Evolutionary conservation across 1,139 yeast species (phyloP).

Genomic region (Pichia sp.): DNA sequence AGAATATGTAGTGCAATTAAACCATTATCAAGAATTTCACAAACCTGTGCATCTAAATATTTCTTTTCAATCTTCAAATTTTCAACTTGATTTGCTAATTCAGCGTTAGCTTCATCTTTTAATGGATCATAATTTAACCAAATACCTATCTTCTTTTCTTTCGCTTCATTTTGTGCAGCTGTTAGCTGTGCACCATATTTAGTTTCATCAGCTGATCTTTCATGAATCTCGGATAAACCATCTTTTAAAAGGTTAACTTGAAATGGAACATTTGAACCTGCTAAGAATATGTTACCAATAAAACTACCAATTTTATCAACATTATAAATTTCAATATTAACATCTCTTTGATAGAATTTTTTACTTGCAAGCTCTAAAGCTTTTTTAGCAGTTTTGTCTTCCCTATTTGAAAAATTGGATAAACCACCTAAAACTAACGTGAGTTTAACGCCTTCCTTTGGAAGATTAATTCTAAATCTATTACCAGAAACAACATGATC

Average conservation of each 20-base stretch:
- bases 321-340: conserved; percentile 60
- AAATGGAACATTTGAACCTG: conserved; percentile 49
- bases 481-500: conserved; percentile 66
- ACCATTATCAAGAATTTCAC: conserved; percentile 49
- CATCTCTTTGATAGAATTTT: conserved; percentile 63
- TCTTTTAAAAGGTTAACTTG: conserved; percentile 55
- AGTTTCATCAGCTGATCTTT: conserved; percentile 54
- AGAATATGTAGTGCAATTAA: conserved; percentile 46
- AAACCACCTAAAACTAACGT: conserved; percentile 75
- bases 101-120: conserved; percentile 24
- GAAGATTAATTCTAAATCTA: conserved; percentile 59
- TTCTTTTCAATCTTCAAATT: conserved; percentile 29
- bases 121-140: conserved; percentile 55
- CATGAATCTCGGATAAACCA: conserved; percentile 65
- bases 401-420: conserved; percentile 39
- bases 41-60: conserved; percentile 58
- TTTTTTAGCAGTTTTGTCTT: conserved; percentile 39
- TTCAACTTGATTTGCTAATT: conserved; percentile 27
- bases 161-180: conserved; percentile 62
- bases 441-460: conserved; percentile 65
- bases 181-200: conserved; percentile 47
- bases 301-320: conserved; percentile 78
- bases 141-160: conserved; percentile 47
- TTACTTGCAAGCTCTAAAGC: conserved; percentile 52
- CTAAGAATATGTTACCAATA: conserved; percentile 61